Base-by-base conservation (phyloP, 225 moss, liverwort and hornwort species). In the Rhytidiadelphus loreus region DNA sequence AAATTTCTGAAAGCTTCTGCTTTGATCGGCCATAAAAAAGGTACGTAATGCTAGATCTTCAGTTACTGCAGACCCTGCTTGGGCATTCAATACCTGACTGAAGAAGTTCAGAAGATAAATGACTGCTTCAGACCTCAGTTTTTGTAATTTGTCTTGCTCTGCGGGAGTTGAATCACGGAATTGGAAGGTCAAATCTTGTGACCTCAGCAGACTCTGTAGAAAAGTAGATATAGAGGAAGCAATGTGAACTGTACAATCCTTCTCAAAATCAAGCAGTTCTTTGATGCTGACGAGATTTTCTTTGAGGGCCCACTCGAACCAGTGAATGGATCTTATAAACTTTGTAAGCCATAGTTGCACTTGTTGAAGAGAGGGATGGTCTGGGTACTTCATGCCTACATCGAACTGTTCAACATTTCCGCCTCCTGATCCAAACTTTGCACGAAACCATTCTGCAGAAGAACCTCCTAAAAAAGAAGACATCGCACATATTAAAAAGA, bases 221-320 rank as follows among this genome's bases (percentile, higher is more conserved):
- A 95, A 96, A 64, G 78, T 86, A 74, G 89, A 90, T 80, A 97
- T 91, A 53, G 90, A 90, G 41, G 86, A 64, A 90, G 82, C 65
- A 87, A 89, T 77, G 65, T 90, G 90, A 85, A 88, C 75, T 46
- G 81, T 75, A 59, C 70, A 6, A 81, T 90, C 70, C 70, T 82
- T 90, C 79, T 91, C 90, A 48, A 85, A 88, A 81, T 85, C 86
- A 74, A 92, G 82, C 12, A 98, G 79, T 63, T 94, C 93, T 63
- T 88, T 83, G 69, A 89, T 88, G 77, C 92, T 92, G 58, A 97
- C 83, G 86, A 98, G 62, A 58, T 90, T 92, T 35, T 93, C 93
- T 82, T 89, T 91, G 79, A 98, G 89, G 50, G 96, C 93, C 98
- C 98, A 98, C 88, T 91, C 92, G 81, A 96, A 97, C 98, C 98